A percentile compares a stretch with the other conserved stretches of the same genome.
phyloP scores from a whole-genome alignment of 768 basidiomycete genomes.

The Psilocybe sp. region DNA sequence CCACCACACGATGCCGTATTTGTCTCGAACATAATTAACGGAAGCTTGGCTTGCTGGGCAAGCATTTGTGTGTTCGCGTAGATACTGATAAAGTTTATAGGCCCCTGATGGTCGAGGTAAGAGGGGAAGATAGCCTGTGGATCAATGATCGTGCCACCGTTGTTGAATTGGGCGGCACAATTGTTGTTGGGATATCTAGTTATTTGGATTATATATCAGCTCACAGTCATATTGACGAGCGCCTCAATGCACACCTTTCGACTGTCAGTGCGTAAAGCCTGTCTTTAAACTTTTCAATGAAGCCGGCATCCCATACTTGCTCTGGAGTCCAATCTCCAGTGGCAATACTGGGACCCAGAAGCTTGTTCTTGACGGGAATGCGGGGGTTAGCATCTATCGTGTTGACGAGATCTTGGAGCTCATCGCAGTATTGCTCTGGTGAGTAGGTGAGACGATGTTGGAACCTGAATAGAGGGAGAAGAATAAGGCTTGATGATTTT shows the following conservation, averaged over 20 bases:
- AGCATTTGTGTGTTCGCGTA: conserved; percentile 50
- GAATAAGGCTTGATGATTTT: neutral
- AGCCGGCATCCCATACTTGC: conserved; percentile 49
- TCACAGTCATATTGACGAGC: too few species aligned
- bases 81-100: conserved; percentile 40
- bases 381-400: conserved; percentile 20
- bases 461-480: conserved; percentile 20
- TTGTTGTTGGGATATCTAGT: conserved; percentile 47
- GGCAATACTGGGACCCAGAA: conserved; percentile 58
- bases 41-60: conserved; percentile 41
- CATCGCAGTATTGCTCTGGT: conserved; percentile 44
- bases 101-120: conserved; percentile 61
- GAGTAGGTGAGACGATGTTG: conserved; percentile 31
- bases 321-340: conserved; percentile 50
- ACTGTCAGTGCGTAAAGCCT: conserved; percentile 46
- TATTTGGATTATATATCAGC: too few species aligned
- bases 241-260: conserved; percentile 35
- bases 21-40: conserved; percentile 69
- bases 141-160: conserved; percentile 32
- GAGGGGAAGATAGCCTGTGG: conserved; percentile 48
- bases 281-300: conserved; percentile 38
- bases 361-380: conserved; percentile 27
- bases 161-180: conserved; percentile 49
- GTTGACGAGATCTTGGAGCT: conserved; percentile 26
- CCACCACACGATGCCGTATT: conserved; percentile 72